Evolutionary conservation across 169 alveolate species (phyloP), one percentile per base, ranked within the genome.

Genomic region (Babesia ovata): DNA sequence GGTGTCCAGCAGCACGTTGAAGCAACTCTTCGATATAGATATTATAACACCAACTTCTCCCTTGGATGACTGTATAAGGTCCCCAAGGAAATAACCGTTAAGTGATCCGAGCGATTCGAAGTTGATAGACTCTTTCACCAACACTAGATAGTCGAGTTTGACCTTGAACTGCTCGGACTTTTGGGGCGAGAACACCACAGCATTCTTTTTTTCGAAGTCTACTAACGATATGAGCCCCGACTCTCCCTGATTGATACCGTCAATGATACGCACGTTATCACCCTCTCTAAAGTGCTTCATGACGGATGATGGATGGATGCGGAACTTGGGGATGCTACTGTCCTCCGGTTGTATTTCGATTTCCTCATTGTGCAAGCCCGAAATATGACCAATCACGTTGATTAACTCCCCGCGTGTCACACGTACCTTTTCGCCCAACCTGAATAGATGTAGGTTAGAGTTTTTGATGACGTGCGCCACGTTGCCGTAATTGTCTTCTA

Each of bases 11-110:
- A 92, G 66, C 21, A 92, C 79, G 36, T 83, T 87, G 48, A 91
- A 73, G 22, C 81, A 75, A 29, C 88, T 86, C 26, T 88, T 85
- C 67, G 90, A 94, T 21, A 92, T 89, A 60, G 86, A 86, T 7
- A 89, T 86, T 54, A 92, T 74, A n/a, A 92, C 87, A 16, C 96
- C 96, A n/a, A 92, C 85, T 17, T 81, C 87, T 21, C 96, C 94
- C 63, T 83, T 90, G 33, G 79, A 78, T 14, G 91, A 74, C 62
- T 92, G 95, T 11, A 92, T 90, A 19, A 92, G 70, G 49, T 92
- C 96, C 12, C 92, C 93, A 21, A 92, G 81, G 36, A 90, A 88
- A 57, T 86, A 92, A 0, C 96, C 96, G 54, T 92, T 91, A 44
- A 92, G 78, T 16, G 92, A 84, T 14, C 84, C 85, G n/a, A 82